Base-by-base conservation (phyloP, 2,329 filamentous ascomycete genomes). In the Sporothrix variecibatus region DNA sequence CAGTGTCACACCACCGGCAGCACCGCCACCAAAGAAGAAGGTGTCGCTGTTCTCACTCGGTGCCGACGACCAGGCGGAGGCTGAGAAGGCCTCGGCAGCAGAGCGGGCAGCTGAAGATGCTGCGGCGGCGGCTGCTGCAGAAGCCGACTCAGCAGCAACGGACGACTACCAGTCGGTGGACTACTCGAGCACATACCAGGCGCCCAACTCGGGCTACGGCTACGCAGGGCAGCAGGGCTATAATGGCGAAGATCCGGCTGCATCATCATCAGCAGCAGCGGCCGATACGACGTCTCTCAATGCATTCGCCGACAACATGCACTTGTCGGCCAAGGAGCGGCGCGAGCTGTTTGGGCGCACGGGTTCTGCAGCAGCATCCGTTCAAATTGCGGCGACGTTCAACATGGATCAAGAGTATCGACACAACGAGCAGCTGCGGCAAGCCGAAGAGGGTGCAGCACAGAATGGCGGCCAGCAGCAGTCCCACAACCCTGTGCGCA, bases 381-480 rank as follows among this genome's bases (percentile, higher is more conserved):
- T 86, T 2, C 86, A 89, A n/a, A 91, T 89, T 60, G 87, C 97
- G 51, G 87, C 95, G 76, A 94, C 92, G 79, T 97, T 98, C 87
- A 94, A 97, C 83, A 95, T 94, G 77, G 94, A 97, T 80, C 85
- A 86, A 74, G 95, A 98, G 83, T 98, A 98, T 82, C 89, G 88
- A 31, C 90, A 93, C 79, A 98, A 98, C 81, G 93, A 97, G 83
- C 87, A 87, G 77, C 81, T 97, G 28, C 89, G 94, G 12, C 88
- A 90, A 23, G 85, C 89, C 69, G 92, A 93, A 79, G 90, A 95
- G 31, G 84, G 88, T 67, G 90, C 94, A 67, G 90, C 95, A 79
- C 90, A 46, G 15, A 26, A 23, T 12, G 43, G 26, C 3, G 46
- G 67, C 8, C 43, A 94, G 81, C 85, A 89, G 78, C 90, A 91